Base-by-base conservation (phyloP, 2,329 filamentous ascomycete species). In the Xylariaceae sp. region DNA sequence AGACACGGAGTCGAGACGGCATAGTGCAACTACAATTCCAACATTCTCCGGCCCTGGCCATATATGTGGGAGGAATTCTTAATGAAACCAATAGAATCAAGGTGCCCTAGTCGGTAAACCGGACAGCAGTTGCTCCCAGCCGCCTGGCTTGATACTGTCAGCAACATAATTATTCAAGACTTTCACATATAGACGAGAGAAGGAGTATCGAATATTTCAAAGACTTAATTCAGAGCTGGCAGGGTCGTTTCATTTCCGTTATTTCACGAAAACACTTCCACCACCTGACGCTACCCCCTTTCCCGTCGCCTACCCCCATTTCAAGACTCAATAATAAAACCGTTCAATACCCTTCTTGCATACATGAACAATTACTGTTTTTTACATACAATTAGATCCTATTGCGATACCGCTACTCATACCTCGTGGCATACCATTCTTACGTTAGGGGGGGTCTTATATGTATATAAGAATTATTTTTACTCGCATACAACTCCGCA, bases 1-100 rank as follows among this genome's bases (percentile, higher is more conserved):
- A 74, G 70, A 68, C 69, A 64, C 49, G 66, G 72, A 59, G 72
- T 74, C 56, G 73, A 74, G 64, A 75, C 72, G 57, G 73, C 75
- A 63, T 75, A 75, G 66, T 30, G 10, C 49, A n/a, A 6, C n/a
- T 8, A n/a, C 23, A 11, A 17, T 15, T 15, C 10, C 48, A 11
- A 30, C 23, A 30, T 1, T 10, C 17, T 30, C 37, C 9, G 37
- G 7, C 48, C 11, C 13, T 13, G 18, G 10, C 49, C 11, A 23
- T 30, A 23, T 34, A 2, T n/a, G 2, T 4, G 2, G 30, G 49
- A 35, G 23, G 13, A 7, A 3, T 11, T 51, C 15, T 10, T 30
- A 15, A 34, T 30, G 4, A 15, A 51, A 35, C 34, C 2, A 51
- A 51, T 11, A 10, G 13, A 45, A 13, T 45, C 23, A 23, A 74